Evolutionary conservation across 495 filamentous ascomycete genomes (phyloP).

Genomic region (Xylaria longipes): DNA sequence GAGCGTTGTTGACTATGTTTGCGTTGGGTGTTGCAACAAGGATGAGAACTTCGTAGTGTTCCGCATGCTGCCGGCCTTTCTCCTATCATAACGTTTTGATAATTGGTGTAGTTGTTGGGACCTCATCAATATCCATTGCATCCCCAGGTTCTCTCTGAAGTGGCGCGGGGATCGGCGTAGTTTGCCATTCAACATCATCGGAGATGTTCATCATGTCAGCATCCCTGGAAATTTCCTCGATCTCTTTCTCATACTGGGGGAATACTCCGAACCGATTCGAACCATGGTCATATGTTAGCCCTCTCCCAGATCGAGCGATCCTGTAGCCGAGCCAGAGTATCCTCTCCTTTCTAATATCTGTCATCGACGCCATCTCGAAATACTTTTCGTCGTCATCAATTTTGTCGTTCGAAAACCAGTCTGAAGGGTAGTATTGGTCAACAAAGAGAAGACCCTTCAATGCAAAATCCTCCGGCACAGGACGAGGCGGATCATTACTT

Average conservation of each 20-base stretch:
- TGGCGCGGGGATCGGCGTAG: background rate
- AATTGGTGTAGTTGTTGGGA: slow-evolving; percentile 27
- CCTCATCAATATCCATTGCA: slow-evolving; percentile 38
- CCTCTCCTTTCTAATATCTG: slow-evolving; percentile 69
- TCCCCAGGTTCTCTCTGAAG: slow-evolving; percentile 21
- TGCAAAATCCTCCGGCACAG: slow-evolving; percentile 83
- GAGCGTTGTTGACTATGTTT: background rate
- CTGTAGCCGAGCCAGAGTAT: slow-evolving; percentile 73
- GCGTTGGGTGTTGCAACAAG: background rate
- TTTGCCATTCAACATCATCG: slow-evolving; percentile 18
- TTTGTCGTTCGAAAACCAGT: slow-evolving; percentile 72
- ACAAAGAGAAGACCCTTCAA: slow-evolving; percentile 79
- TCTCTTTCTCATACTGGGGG: slow-evolving; percentile 32
- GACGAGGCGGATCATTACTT: slow-evolving; percentile 60
- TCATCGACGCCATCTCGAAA: slow-evolving; percentile 71
- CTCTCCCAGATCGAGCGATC: slow-evolving; percentile 54
- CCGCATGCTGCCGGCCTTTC: background rate
- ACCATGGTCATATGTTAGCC: slow-evolving; percentile 44
- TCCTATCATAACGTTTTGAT: slow-evolving; percentile 27
- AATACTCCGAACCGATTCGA: slow-evolving; percentile 43
- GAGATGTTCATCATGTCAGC: slow-evolving; percentile 32
- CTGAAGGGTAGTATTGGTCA: slow-evolving; percentile 68
- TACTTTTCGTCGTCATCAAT: slow-evolving; percentile 80
- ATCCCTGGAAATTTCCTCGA: slow-evolving; percentile 31
- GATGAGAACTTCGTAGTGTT: background rate